phyloP scores from a whole-genome alignment of 208 protist genomes.

The Herpetomonas tarakana region DNA sequence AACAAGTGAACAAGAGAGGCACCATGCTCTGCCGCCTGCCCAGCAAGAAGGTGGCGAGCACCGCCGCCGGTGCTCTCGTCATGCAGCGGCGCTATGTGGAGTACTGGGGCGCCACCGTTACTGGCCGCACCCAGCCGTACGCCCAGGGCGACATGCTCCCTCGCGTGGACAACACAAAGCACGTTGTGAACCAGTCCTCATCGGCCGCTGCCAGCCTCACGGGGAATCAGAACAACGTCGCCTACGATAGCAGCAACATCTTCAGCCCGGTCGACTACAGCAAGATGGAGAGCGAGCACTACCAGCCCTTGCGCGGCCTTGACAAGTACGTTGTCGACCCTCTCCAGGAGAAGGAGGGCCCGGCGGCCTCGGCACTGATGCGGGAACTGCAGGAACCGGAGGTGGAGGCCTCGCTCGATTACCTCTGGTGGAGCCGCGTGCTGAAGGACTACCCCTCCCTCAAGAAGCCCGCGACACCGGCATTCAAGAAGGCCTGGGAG shows the following conservation, averaged over 20 bases:
- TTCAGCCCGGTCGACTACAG: conserved; percentile 69
- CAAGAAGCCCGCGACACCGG: conserved; percentile 53
- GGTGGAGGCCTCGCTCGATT: conserved; percentile 28
- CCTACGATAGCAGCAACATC: conserved; percentile 77
- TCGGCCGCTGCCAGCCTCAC: conserved; percentile 60
- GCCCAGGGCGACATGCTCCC: conserved; percentile 84
- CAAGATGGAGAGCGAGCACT: conserved; percentile 66
- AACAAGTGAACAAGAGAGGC: background rate
- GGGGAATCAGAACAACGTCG: conserved; percentile 65
- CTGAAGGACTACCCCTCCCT: conserved; percentile 81
- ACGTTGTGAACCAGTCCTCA: conserved; percentile 51
- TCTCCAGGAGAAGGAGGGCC: conserved; percentile 33
- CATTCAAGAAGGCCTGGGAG: conserved; percentile 59
- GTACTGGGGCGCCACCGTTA: conserved; percentile 79
- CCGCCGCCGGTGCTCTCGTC: conserved; percentile 18
- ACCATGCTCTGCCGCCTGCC: conserved; percentile 16
- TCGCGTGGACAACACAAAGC: conserved; percentile 63
- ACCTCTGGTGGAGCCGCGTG: conserved; percentile 71
- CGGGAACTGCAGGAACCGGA: conserved; percentile 39
- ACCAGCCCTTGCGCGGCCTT: conserved; percentile 65
- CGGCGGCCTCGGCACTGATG: conserved; percentile 42
- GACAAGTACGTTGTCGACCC: conserved; percentile 59
- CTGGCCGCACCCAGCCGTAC: conserved; percentile 78
- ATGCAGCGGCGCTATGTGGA: conserved; percentile 63
- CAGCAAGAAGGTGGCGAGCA: background rate